phyloP scores from a whole-genome alignment of 257 asterid species.

The Linderniella brevidens region DNA sequence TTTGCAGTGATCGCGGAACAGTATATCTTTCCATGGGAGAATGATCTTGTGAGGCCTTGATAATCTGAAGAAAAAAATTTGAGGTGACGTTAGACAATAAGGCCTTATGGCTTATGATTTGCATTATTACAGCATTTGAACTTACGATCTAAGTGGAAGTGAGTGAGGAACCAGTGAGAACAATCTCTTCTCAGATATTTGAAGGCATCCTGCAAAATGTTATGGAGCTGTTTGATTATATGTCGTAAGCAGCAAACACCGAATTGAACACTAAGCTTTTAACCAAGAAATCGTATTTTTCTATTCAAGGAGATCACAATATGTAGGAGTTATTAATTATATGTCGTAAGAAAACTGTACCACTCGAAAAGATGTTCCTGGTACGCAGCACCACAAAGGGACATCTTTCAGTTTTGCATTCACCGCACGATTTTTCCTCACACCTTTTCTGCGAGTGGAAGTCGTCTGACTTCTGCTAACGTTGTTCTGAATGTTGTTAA shows the following conservation, averaged over 20 bases:
- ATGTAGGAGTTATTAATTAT: background rate
- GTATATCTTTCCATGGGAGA: constrained; percentile 69
- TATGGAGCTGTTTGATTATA: background rate
- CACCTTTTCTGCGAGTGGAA: constrained; percentile 16
- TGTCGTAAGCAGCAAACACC: background rate
- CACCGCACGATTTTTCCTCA: constrained; percentile 22
- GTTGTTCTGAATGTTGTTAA: constrained; percentile 19
- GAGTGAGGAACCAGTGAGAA: constrained; percentile 88
- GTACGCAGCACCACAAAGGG: constrained; percentile 77
- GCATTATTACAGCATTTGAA: constrained; percentile 2
- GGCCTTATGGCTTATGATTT: no score
- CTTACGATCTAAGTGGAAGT: constrained; percentile 97
- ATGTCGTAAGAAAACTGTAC: constrained; percentile 19
- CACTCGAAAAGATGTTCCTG: constrained; percentile 86
- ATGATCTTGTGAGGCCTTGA: constrained; percentile 89
- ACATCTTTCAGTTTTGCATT: constrained; percentile 44
- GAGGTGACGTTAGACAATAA: background rate
- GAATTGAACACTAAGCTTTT: background rate
- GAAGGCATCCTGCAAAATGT: constrained; percentile 70
- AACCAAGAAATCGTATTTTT: background rate
- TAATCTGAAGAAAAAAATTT: constrained; percentile 50
- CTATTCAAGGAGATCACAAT: background rate
- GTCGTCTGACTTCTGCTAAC: constrained; percentile 15
- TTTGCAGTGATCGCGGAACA: constrained; percentile 81
- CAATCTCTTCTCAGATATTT: constrained; percentile 80